Evolutionary conservation across 495 filamentous ascomycete genomes (phyloP).

Genomic region (Penicillium argentinense): DNA sequence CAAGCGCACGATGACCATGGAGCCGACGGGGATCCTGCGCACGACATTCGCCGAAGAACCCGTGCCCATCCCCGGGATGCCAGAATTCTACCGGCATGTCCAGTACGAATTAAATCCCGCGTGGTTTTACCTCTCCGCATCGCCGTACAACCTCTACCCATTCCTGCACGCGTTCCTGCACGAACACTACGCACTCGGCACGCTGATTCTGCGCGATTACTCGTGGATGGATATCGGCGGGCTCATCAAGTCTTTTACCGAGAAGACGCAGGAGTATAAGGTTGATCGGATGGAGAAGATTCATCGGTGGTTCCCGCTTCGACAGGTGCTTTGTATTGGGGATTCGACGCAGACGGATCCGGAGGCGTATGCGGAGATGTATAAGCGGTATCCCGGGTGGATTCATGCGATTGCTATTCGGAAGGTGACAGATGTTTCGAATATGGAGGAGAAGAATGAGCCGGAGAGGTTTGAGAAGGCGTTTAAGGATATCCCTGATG

Average conservation of each 20-base stretch:
- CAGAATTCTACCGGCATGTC: constrained; percentile 72
- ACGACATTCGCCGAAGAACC: constrained; percentile 81
- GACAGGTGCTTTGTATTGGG: constrained; percentile 80
- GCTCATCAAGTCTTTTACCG: constrained; percentile 75
- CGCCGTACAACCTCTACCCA: constrained; percentile 90
- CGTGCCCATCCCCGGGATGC: constrained; percentile 74
- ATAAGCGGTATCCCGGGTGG: constrained; percentile 64
- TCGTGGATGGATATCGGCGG: constrained; percentile 82
- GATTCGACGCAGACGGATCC: constrained; percentile 92
- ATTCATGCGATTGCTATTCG: constrained; percentile 79
- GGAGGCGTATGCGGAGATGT: constrained; percentile 82
- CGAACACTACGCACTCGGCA: constrained; percentile 70
- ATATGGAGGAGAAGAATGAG: constrained; percentile 72
- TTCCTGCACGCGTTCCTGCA: constrained; percentile 74
- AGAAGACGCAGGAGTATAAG: constrained; percentile 86
- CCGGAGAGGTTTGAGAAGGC: constrained; percentile 75
- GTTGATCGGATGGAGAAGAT: constrained; percentile 76
- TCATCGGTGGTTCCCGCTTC: constrained; percentile 68
- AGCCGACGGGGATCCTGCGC: constrained; percentile 73
- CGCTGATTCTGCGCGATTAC: constrained; percentile 79
- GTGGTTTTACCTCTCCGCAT: constrained; percentile 93
- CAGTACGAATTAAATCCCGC: constrained; percentile 59
- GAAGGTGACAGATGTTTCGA: constrained; percentile 74
- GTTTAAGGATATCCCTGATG: constrained; percentile 69
- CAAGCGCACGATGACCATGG: constrained; percentile 81